Base-by-base conservation (phyloP, 2,329 filamentous ascomycete species). In the Metarhizium sp. region DNA sequence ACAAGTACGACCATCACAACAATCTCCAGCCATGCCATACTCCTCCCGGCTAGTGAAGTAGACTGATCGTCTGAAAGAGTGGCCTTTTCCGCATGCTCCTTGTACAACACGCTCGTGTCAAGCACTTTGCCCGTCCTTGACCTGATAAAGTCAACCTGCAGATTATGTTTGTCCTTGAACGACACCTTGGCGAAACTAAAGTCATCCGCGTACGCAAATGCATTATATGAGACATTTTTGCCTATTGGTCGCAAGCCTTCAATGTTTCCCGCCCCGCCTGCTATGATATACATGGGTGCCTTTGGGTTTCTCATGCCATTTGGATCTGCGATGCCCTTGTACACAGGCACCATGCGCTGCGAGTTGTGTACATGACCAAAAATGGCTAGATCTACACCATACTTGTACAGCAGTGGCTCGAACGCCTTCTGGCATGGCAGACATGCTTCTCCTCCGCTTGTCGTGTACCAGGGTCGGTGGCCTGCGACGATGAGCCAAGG, bases 321-420 rank as follows among this genome's bases (percentile, higher is more conserved):
- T 0, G 70, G 58, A 54, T 77, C 73, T 0, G 63, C 64, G 0
- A 61, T 63, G 59, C 63, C 60, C 56, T 73, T 69, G 63, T 65
- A 64, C 2, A 70, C 64, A 25, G 68, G 77, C 62, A 70, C 57
- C 59, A 81, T 79, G 1, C 80, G 74, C 67, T 83, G 78, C 30
- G 76, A 75, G 66, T 80, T 81, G 66, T 83, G 80, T 14, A 80
- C 77, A 61, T 84, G 80, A 1, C 80, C 80, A 59, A 81, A 80
- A 6, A 83, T 68, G 32, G 67, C 79, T 3, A 82, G 64, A 59
- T 84, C 80, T 20, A 84, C 80, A 29, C 78, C 78, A 62, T 82
- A 80, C 53, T 73, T 71, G 66, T 80, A 79, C 6, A 83, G 64
- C 2, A 82, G 63, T 0, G 68, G 66, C 67, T 84, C 80, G 56